Evolutionary conservation across 495 filamentous ascomycete species (phyloP).

Genomic region (Aspergillus steynii): DNA sequence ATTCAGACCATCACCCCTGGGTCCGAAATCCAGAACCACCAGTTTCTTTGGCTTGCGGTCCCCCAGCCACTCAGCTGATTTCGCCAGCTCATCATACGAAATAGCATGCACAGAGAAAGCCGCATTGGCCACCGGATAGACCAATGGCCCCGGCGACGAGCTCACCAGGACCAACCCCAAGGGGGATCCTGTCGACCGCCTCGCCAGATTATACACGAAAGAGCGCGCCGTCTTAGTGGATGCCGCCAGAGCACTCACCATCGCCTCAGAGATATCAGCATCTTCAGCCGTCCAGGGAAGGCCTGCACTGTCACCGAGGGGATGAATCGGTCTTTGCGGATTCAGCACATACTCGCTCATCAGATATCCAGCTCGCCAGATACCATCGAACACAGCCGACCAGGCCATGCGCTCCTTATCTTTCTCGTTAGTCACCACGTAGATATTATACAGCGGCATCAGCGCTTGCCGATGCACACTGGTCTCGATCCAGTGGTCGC

Average conservation of each 20-base stretch:
- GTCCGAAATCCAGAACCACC: constrained; percentile 55
- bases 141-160: constrained; percentile 17
- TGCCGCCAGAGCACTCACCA: constrained; percentile 43
- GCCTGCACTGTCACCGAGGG: constrained; percentile 23
- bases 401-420: constrained; percentile 29
- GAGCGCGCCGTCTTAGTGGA: constrained; percentile 51
- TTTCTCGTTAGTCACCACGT: constrained; percentile 21
- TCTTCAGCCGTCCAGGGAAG: constrained; percentile 43
- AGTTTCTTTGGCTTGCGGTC: constrained; percentile 33
- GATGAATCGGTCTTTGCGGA: constrained; percentile 33
- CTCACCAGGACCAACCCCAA: constrained; percentile 33
- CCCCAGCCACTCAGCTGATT: constrained; percentile 20
- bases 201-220: constrained; percentile 36
- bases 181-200: constrained; percentile 15
- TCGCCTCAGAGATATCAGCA: constrained; percentile 41
- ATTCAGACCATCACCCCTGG: constrained; percentile 36
- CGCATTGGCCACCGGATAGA: constrained; percentile 29
- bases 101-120: constrained; percentile 22
- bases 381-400: constrained; percentile 39
- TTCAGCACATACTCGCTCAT: constrained; percentile 51
- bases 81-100: constrained; percentile 23
- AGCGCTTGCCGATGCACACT: constrained; percentile 43
- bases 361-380: constrained; percentile 50
- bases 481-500: constrained; percentile 41
- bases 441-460: constrained; percentile 56